A percentile compares a stretch with the other conserved stretches of the same genome.
These are phyloP conservation scores for Aschersonia sp. DNA, from an alignment of 2,329 filamentous ascomycete species.

Conservation along the genomic window DNA sequence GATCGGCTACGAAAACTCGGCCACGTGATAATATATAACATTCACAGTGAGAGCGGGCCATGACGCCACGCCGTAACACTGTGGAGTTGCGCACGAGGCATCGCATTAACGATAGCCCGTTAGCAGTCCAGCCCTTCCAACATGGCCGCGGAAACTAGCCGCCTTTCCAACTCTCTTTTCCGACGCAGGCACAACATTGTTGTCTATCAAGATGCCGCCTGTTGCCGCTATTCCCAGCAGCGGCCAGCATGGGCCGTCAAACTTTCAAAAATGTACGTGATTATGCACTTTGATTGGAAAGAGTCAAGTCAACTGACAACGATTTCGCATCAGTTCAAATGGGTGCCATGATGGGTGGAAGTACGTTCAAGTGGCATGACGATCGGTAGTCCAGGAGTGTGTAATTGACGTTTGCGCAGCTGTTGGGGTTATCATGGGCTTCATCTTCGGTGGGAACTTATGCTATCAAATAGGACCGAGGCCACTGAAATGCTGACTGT, in stretches of 20 bases:
- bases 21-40: too few relatives aligned
- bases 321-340: slow-evolving; percentile 47
- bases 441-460: slow-evolving; percentile 68
- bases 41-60: too few relatives aligned
- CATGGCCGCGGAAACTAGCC: too few relatives aligned
- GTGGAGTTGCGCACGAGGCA: not conserved
- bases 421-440: slow-evolving; percentile 91
- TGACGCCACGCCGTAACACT: too few relatives aligned
- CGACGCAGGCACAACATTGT: too few relatives aligned
- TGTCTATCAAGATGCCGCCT: slow-evolving; percentile 19
- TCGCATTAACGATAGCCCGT: not conserved
- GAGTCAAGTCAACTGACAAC: not conserved
- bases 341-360: slow-evolving; percentile 96
- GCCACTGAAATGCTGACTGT: not conserved
- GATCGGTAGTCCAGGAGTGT: not conserved
- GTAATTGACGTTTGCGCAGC: slow-evolving; percentile 38
- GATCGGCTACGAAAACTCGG: too few relatives aligned
- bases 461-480: not conserved
- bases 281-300: not conserved
- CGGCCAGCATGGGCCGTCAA: slow-evolving; percentile 33
- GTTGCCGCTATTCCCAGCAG: slow-evolving; percentile 21
- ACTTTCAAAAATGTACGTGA: slow-evolving; percentile 38
- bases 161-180: too few relatives aligned
- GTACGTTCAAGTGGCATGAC: slow-evolving; percentile 43
- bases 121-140: too few relatives aligned